Evolutionary conservation across 441 rosid species (phyloP), one percentile per base, ranked within the genome.

Genomic region (Populus hybrid): DNA sequence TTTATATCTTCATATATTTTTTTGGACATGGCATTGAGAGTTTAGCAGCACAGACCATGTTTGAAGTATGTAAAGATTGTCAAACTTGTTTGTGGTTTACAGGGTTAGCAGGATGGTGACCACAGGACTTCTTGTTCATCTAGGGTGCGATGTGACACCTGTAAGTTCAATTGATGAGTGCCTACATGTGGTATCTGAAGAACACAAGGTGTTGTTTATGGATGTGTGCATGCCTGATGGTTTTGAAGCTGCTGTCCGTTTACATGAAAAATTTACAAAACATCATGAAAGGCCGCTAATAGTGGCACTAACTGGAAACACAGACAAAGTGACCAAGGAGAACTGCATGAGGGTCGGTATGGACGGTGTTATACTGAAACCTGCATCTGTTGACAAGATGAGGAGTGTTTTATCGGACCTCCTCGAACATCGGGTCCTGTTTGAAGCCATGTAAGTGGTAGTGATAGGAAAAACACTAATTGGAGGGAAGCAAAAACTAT

Each of bases 351-450:
- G 90, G 83, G 89, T 88, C 24, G 97, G 99, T 42, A 85, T 96
- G 86, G 98, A 90, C 35, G 94, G 96, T 23, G 83, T 91, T 31
- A 78, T 93, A 68, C 80, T 86, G 77, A 96, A 93, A 73, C 98
- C 98, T 0, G 90, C 92, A n/a, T 93, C 98, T 1, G 88, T 94
- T 18, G 98, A 94, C 75, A 88, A 91, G 85, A 93, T 96, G 99
- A 92, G 96, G 77, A 81, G 80, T 11, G 92, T 90, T 33, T 78
- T 96, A 65, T 84, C 91, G 31, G 90, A 91, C 77, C 90, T 96
- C 77, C 79, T 96, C 53, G 97, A 93, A 73, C 90, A 84, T 42
- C 83, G 93, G 50, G 86, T 88, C 66, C 83, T 92, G 2, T 88
- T 88, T 3, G 93, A 91, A 82, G 85, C 90, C 38, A 84, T 83